Evolutionary conservation across 140 eudicot genomes (phyloP).

Genomic region (Anethum foeniculum): DNA sequence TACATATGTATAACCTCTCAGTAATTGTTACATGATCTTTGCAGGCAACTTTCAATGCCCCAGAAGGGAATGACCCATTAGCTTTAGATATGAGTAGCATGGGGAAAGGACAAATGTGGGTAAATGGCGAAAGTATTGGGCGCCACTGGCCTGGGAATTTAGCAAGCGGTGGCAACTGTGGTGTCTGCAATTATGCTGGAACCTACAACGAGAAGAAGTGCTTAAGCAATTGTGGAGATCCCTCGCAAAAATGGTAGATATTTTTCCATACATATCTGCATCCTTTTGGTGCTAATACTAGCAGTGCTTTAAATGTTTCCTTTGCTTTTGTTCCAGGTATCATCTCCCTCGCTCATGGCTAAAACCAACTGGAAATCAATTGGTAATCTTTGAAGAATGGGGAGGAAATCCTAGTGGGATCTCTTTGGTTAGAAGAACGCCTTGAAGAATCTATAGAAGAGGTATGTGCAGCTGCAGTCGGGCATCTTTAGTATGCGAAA

Average conservation of each 20-base stretch:
- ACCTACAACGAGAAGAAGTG: conserved; percentile 55
- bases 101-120: conserved; percentile 72
- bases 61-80: conserved; percentile 54
- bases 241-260: conserved; percentile 69
- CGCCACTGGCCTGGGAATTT: conserved; percentile 62
- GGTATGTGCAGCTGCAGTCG: conserved; percentile 5
- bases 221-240: conserved; percentile 52
- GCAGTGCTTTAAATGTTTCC: not conserved
- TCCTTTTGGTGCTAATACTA: not conserved
- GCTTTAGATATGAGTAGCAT: conserved; percentile 64
- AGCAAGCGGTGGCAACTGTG: conserved; percentile 51
- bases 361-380: conserved; percentile 49
- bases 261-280: not conserved
- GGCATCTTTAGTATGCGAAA: not conserved
- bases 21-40: conserved; percentile 1
- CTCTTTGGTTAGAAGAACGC: conserved; percentile 52
- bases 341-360: conserved; percentile 86
- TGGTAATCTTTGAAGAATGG: conserved; percentile 78
- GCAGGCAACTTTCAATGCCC: conserved; percentile 54
- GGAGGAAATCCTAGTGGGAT: conserved; percentile 74
- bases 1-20: conserved; percentile 5
- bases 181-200: conserved; percentile 56
- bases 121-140: conserved; percentile 56
- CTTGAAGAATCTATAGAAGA: not conserved
- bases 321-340: conserved; percentile 45